phyloP scores from a whole-genome alignment of 208 protist genomes.

The Herpetomonas samuelpessoai region DNA sequence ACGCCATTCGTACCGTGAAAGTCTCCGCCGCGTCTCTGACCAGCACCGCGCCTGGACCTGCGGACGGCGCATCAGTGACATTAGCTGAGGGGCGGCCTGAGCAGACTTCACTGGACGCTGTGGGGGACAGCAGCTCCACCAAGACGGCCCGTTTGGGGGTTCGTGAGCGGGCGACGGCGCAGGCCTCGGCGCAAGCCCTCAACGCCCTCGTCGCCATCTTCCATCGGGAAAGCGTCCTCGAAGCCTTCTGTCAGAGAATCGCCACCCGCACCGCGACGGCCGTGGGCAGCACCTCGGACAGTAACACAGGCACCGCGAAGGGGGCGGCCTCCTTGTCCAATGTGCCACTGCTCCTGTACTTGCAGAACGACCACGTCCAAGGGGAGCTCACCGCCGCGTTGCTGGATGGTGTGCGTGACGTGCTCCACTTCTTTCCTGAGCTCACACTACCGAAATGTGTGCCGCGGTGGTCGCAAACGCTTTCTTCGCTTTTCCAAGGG shows the following conservation, averaged over 20 bases:
- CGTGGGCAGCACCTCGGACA: not conserved
- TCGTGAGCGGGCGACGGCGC: not conserved
- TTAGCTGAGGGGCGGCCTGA: not conserved
- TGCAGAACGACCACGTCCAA: conserved; percentile 3
- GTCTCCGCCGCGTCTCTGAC: conserved; percentile 6
- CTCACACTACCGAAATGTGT: conserved; percentile 43
- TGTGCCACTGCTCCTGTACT: not conserved
- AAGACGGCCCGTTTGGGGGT: not conserved
- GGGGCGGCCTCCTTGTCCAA: too few species aligned
- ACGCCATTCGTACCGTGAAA: conserved; percentile 37
- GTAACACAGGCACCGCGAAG: not conserved
- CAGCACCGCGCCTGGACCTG: not conserved
- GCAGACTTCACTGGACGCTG: not conserved
- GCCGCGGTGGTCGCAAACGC: conserved; percentile 20
- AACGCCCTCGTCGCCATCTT: not conserved
- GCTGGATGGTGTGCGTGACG: conserved; percentile 14
- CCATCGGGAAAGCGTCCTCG: conserved; percentile 1
- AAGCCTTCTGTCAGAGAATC: conserved; percentile 2
- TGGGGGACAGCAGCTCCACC: not conserved
- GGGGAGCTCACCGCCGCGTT: conserved; percentile 6
- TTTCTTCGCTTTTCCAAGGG: conserved; percentile 1
- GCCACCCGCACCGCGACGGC: not conserved
- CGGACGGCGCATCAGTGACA: not conserved
- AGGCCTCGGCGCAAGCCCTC: conserved; percentile 5
- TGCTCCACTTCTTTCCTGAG: conserved; percentile 50